A percentile compares a stretch with the other conserved stretches of the same genome.
Conservation (phyloP, 306 rosid species). For the Vigna radiata region DNA sequence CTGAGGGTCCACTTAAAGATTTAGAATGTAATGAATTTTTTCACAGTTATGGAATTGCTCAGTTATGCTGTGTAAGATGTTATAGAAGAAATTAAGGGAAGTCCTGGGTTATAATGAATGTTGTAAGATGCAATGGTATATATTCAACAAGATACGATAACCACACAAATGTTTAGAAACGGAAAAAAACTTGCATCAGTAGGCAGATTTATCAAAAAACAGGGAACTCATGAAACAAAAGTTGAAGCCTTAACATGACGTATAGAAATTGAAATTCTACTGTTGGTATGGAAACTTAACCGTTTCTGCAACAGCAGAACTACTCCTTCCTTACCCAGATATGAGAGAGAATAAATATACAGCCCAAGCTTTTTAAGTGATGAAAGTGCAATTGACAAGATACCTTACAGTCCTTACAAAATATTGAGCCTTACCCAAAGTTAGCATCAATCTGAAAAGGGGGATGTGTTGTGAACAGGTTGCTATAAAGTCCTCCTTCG, state of each 20-base stretch:
- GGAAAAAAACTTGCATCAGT: slow-evolving; percentile 5
- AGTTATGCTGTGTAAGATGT: slow-evolving; percentile 5
- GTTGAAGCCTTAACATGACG: slow-evolving; percentile 24
- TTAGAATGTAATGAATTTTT: no score
- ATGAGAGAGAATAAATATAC: slow-evolving; percentile 14
- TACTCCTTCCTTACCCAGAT: slow-evolving; percentile 13
- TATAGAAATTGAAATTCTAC: slow-evolving; percentile 6
- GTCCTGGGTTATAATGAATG: background rate
- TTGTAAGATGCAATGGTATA: background rate
- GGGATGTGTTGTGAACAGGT: slow-evolving; percentile 88
- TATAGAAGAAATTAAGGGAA: background rate
- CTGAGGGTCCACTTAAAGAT: background rate
- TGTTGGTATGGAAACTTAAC: background rate
- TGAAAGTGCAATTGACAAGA: slow-evolving; percentile 29
- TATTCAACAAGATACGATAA: slow-evolving; percentile 21
- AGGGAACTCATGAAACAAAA: background rate
- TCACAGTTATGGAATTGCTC: background rate
- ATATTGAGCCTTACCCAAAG: slow-evolving; percentile 73
- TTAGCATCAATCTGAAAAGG: slow-evolving; percentile 98
- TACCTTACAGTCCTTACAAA: slow-evolving; percentile 9
- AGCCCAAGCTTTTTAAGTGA: slow-evolving; percentile 27
- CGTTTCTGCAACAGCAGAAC: slow-evolving; percentile 14
- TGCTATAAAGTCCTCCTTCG: slow-evolving; percentile 95
- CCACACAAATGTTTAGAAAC: background rate
- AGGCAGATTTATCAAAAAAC: background rate